Percentiles rank a stretch among this genome's conserved stretches.
phyloP scores from a whole-genome alignment of 2,329 filamentous ascomycete species.

The Cladosporium sp. region DNA sequence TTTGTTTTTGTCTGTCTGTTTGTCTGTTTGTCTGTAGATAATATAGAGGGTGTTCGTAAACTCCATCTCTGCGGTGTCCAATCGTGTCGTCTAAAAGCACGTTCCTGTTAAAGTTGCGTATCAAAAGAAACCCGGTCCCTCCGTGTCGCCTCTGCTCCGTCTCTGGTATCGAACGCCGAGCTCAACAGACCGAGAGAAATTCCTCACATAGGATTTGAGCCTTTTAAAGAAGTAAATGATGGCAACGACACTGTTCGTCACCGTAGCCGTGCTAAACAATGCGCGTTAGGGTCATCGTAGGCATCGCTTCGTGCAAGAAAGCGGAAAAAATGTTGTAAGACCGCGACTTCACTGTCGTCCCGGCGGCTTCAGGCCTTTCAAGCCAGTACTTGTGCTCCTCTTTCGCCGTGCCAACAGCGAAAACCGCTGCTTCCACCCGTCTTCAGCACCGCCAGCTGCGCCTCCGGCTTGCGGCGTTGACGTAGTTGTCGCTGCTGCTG shows the following conservation, averaged over 20 bases:
- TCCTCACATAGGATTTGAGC: background rate
- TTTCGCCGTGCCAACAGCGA: conserved; percentile 26
- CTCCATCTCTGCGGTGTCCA: background rate
- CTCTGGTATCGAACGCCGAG: background rate
- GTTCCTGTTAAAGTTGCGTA: background rate
- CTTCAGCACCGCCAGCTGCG: background rate
- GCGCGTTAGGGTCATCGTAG: too few relatives aligned
- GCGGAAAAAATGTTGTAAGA: background rate
- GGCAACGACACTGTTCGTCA: background rate
- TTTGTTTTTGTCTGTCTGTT: background rate
- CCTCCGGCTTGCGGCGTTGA: background rate
- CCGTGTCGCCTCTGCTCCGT: background rate
- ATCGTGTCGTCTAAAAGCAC: background rate
- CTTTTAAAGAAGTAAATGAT: background rate
- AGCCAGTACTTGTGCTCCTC: conserved; percentile 33
- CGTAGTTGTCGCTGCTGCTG: background rate
- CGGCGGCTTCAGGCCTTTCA: conserved; percentile 30
- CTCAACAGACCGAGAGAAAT: background rate
- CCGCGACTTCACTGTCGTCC: conserved; percentile 20
- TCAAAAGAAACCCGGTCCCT: background rate
- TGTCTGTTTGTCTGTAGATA: background rate
- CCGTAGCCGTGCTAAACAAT: background rate
- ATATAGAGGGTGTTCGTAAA: background rate
- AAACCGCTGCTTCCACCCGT: background rate
- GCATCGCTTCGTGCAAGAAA: too few relatives aligned